Conservation (phyloP, 306 rosid species). For the Crotalaria pallida region DNA sequence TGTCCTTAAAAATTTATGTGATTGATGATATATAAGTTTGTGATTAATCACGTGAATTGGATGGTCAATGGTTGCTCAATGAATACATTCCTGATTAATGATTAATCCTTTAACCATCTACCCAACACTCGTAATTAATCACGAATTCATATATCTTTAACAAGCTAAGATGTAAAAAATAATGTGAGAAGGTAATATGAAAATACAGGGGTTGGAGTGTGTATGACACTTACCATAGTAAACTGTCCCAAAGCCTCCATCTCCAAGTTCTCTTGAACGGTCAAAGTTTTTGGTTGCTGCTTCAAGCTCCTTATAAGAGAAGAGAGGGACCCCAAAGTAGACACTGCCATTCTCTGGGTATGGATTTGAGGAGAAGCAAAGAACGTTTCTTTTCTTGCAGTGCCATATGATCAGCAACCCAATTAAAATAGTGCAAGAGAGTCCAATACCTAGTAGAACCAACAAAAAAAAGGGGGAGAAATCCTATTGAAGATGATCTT, state of each 20-base stretch:
- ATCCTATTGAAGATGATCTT: neutral
- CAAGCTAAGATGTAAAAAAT: no score
- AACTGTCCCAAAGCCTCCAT: slow-evolving; percentile 45
- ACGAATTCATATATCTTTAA: no score
- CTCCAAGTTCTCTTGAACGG: slow-evolving; percentile 44
- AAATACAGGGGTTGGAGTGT: no score
- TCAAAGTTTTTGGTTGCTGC: slow-evolving; percentile 62
- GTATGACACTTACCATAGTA: slow-evolving; percentile 27
- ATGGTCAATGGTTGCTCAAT: neutral
- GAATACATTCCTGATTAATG: no score
- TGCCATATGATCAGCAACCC: slow-evolving; percentile 9
- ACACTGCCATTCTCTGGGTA: slow-evolving; percentile 4
- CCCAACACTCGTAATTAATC: no score
- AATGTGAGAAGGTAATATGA: no score
- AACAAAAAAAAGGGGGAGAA: no score
- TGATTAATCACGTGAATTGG: no score
- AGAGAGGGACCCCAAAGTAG: slow-evolving; percentile 27
- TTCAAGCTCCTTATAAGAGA: slow-evolving; percentile 39
- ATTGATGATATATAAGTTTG: no score
- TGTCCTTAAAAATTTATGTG: no score
- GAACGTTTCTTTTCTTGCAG: neutral
- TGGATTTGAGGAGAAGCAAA: neutral
- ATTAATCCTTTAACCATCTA: no score
- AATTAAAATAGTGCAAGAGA: slow-evolving; percentile 1
- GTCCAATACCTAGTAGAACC: slow-evolving; percentile 24